Base-by-base conservation (phyloP, 129 eudicot genomes). In the Smallanthus sonchifolius region DNA sequence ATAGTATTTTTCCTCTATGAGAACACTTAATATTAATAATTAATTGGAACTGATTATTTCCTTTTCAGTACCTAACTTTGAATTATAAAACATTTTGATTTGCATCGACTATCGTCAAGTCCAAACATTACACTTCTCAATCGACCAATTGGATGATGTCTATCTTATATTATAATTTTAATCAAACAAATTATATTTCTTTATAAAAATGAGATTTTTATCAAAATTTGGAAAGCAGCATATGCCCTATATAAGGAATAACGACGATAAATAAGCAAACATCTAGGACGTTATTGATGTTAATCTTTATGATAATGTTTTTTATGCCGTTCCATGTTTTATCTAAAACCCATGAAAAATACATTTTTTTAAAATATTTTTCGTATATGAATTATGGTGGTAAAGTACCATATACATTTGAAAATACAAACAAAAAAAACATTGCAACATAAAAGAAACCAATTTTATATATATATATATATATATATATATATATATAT, bases 71-170 rank as follows among this genome's bases (percentile, higher is more conserved):
- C 71, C 55, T 24, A 40, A 32, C 43, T 47, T 47, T 44, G n/a
- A 34, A 44, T 20, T 15, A 11, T 43, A 13, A 17, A 6, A 45
- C 24, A 68, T 44, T 44, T 68, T n/a, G 14, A 45, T 13, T 15
- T 68, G 51, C 59, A 68, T 45, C 2, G 7, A 4, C 19, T 38
- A 37, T 40, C 7, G 45, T 36, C 6, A 37, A 64, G 47, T 68
- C 73, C 59, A 68, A 28, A 45, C 44, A 69, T 15, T 30, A 44
- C 14, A 9, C 30, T 45, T 47, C 16, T 47, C 3, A 42, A 24
- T 24, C 35, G 24, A 13, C 39, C 72, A 67, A 67, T 67, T 42
- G 72, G 56, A 67, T 24, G 56, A 67, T 43, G 54, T 10, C 30
- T 67, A 67, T 43, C 7, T 28, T 19, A 67, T 67, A 43, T 67